Conservation (phyloP, 2,329 filamentous ascomycete genomes). For the Aaosphaeria pasadenensis region DNA sequence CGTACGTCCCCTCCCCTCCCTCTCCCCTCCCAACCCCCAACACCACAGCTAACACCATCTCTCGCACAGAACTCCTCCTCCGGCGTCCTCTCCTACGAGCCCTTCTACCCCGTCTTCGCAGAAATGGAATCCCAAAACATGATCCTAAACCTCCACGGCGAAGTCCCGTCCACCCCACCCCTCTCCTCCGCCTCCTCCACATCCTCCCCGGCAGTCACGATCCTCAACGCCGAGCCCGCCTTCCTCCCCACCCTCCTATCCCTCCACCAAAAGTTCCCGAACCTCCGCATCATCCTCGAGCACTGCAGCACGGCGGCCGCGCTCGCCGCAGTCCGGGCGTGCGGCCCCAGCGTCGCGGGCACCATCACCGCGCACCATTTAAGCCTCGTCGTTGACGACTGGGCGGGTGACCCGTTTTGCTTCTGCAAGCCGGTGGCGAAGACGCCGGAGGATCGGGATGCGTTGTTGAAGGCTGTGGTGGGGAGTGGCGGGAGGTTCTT, state of each 20-base stretch:
- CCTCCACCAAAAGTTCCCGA: constrained; percentile 73
- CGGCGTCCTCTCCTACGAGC: constrained; percentile 67
- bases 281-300: constrained; percentile 66
- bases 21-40: not conserved
- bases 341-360: constrained; percentile 72
- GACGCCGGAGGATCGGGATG: constrained; percentile 68
- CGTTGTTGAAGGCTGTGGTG: constrained; percentile 62
- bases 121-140: constrained; percentile 83
- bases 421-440: constrained; percentile 71
- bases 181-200: constrained; percentile 11
- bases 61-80: constrained; percentile 52
- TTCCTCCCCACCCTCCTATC: constrained; percentile 79
- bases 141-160: constrained; percentile 91
- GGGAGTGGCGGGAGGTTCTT: constrained; percentile 64
- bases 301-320: constrained; percentile 87
- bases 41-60: not conserved
- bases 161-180: constrained; percentile 59
- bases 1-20: constrained; percentile 8
- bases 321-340: constrained; percentile 71
- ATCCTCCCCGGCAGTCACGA: constrained; percentile 29
- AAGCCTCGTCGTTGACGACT: constrained; percentile 74
- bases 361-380: constrained; percentile 88
- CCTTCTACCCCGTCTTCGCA: constrained; percentile 77
- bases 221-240: constrained; percentile 66
- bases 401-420: constrained; percentile 66